Base-by-base conservation (phyloP, 768 basidiomycete species). In the Trametes elegans region DNA sequence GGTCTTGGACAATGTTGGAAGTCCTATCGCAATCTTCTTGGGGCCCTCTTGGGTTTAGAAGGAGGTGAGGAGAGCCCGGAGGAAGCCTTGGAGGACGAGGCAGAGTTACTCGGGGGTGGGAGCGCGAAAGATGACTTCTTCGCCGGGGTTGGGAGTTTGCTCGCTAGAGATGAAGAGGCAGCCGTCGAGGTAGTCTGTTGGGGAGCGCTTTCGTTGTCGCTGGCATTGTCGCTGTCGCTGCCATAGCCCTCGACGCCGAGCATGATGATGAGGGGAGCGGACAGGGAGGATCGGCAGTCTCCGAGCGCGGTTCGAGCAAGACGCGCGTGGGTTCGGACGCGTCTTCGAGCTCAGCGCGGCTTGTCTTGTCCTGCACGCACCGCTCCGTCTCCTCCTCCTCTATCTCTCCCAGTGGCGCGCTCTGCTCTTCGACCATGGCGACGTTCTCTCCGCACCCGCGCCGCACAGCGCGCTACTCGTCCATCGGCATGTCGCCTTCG, bases 161-260 rank as follows among this genome's bases (percentile, higher is more conserved):
- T 39, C 9, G 55, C 46, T 18, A 67, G 9, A 7, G 61, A 57
- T 4, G 50, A 21, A 41, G 35, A 49, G 29, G 53, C n/a, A 41
- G 66, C 16, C 19, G 49, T 28, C 7, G 60, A 13, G 7, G 50
- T 34, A 9, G 60, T 21, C 7, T 56, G 55, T 24, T 49, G 18
- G 6, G 55, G n/a, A n/a, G n/a, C 35, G 7, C 52, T 48, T 27
- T 72, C 64, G 29, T 52, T 55, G 53, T 80, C 80, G 54, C 74
- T 71, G 53, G 82, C 84, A 64, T 74, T 79, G 60, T 87, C 70
- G 43, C 63, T 79, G 71, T 78, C 87, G 70, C 88, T 91, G 59
- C 87, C 87, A 63, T 91, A 90, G 74, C 77, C 81, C 63, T 87
- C 88, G 55, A 91, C 76, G 28, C 86, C 87, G 58, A 90, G 80